Conservation (phyloP, 2,329 filamentous ascomycete genomes). For the Phaeosphaeriaceae sp. region DNA sequence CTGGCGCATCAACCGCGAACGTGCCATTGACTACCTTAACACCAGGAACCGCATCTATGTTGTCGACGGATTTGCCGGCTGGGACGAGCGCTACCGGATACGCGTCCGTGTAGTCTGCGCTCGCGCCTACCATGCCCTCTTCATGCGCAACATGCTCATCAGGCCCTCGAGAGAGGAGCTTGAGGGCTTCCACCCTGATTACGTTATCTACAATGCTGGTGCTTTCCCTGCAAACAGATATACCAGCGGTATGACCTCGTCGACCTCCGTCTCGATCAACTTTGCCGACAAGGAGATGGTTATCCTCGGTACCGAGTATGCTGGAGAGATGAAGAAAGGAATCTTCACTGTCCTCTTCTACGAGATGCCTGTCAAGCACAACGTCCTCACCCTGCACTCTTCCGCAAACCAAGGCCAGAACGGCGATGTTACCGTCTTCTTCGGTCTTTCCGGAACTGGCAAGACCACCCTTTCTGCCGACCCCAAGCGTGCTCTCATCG, state of each 20-base stretch:
- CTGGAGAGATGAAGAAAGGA: constrained; percentile 97
- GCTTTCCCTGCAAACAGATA: constrained; percentile 98
- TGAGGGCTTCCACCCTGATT: constrained; percentile 97
- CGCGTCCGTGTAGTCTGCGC: constrained; percentile 97
- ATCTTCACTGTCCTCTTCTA: constrained; percentile 99
- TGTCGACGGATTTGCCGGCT: constrained; percentile 94
- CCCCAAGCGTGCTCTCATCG: constrained; percentile 93
- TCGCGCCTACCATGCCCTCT: constrained; percentile 98
- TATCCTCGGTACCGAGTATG: constrained; percentile 98
- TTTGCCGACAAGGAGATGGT: constrained; percentile 99
- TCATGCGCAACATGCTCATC: constrained; percentile 99
- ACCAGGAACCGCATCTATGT: constrained; percentile 99
- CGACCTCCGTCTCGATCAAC: constrained; percentile 98
- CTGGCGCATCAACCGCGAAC: constrained; percentile 99
- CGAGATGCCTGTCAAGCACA: constrained; percentile 99
- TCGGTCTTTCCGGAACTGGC: constrained; percentile 96
- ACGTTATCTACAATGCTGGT: constrained; percentile 99
- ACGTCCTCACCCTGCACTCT: constrained; percentile 96
- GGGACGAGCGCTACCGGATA: constrained; percentile 98
- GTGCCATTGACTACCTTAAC: constrained; percentile 98
- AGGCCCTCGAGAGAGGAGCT: constrained; percentile 89
- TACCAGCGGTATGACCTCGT: constrained; percentile 98
- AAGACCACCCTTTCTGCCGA: constrained; percentile 99
- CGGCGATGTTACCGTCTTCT: constrained; percentile 98
- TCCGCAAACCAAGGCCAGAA: constrained; percentile 96